Percentiles rank a stretch among this genome's conserved stretches.
Conservation (phyloP, 768 basidiomycete genomes). For the Hygrophorus pudorinus region DNA sequence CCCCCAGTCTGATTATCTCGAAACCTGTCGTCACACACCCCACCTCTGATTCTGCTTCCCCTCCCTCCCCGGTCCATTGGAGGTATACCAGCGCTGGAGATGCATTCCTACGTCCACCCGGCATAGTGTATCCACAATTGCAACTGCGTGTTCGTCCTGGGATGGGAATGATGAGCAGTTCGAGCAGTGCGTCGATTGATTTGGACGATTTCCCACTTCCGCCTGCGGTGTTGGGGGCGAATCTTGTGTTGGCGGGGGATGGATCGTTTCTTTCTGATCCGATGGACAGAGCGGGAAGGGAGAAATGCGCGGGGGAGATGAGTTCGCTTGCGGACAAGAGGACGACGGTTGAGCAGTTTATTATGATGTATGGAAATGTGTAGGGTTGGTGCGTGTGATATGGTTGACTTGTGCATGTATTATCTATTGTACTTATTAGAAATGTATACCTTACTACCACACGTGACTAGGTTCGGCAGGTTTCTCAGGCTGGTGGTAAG, state of each 20-base stretch:
- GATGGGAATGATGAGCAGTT: conserved; percentile 22
- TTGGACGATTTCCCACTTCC: conserved; percentile 39
- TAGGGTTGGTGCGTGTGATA: neutral
- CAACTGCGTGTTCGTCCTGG: conserved; percentile 25
- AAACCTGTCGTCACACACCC: conserved; percentile 7
- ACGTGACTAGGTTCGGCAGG: too few species aligned
- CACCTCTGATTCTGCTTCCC: conserved; percentile 5
- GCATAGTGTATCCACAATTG: conserved; percentile 24
- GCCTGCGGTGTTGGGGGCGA: conserved; percentile 18
- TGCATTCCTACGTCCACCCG: conserved; percentile 7
- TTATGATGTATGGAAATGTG: conserved; percentile 14
- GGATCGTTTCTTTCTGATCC: conserved; percentile 10
- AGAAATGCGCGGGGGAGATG: conserved; percentile 9
- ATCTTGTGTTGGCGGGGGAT: conserved; percentile 3
- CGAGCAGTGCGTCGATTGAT: conserved; percentile 31
- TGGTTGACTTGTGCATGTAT: too few species aligned
- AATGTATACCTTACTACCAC: too few species aligned
- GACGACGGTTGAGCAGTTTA: conserved; percentile 15
- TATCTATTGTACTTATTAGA: too few species aligned
- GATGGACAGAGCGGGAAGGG: conserved; percentile 13
- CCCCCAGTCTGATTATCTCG: conserved; percentile 17
- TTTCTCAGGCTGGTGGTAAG: too few species aligned
- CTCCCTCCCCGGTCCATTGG: neutral
- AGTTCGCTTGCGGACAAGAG: conserved; percentile 11
- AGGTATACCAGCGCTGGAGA: neutral